A percentile compares a stretch with the other conserved stretches of the same genome.
phyloP scores from a whole-genome alignment of 2,329 filamentous ascomycete species.

The Periglandula ipomoeae region DNA sequence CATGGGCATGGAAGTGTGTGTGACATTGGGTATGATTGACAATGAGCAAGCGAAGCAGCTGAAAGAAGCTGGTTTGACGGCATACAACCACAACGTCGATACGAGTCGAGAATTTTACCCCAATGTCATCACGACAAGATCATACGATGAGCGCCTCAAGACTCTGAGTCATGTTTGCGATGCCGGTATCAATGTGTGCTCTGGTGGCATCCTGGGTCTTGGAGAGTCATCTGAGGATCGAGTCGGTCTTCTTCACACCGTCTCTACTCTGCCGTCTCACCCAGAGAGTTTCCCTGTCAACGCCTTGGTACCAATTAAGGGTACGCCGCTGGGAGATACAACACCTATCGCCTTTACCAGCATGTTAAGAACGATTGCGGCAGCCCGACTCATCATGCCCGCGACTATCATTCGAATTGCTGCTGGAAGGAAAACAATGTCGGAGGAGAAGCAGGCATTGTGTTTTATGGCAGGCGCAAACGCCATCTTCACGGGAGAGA shows the following conservation, averaged over 20 bases:
- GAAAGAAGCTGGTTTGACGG: slow-evolving; percentile 74
- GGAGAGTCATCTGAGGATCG: slow-evolving; percentile 74
- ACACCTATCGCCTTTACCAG: slow-evolving; percentile 67
- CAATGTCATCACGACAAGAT: slow-evolving; percentile 72
- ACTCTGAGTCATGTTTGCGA: slow-evolving; percentile 74
- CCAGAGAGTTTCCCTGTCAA: slow-evolving; percentile 91
- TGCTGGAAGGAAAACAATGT: slow-evolving; percentile 74
- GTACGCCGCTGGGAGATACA: slow-evolving; percentile 71
- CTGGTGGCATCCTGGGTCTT: slow-evolving; percentile 77
- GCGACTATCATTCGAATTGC: slow-evolving; percentile 79
- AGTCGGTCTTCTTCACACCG: slow-evolving; percentile 73
- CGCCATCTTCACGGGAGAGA: slow-evolving; percentile 91
- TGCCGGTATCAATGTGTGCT: slow-evolving; percentile 84
- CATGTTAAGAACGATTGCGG: slow-evolving; percentile 74
- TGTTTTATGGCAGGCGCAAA: slow-evolving; percentile 91
- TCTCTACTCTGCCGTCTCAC: slow-evolving; percentile 70
- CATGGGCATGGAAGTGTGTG: slow-evolving; percentile 84
- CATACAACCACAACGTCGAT: slow-evolving; percentile 93
- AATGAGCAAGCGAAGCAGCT: slow-evolving; percentile 70
- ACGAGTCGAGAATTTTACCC: slow-evolving; percentile 86
- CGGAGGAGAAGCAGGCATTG: slow-evolving; percentile 78
- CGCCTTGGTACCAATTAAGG: slow-evolving; percentile 81
- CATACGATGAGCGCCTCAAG: slow-evolving; percentile 76
- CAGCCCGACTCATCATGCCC: slow-evolving; percentile 75
- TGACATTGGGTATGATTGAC: slow-evolving; percentile 93